Percentiles rank a stretch among this genome's conserved stretches.
phyloP scores from a whole-genome alignment of 306 rosid genomes.

The Vigna unguiculata region DNA sequence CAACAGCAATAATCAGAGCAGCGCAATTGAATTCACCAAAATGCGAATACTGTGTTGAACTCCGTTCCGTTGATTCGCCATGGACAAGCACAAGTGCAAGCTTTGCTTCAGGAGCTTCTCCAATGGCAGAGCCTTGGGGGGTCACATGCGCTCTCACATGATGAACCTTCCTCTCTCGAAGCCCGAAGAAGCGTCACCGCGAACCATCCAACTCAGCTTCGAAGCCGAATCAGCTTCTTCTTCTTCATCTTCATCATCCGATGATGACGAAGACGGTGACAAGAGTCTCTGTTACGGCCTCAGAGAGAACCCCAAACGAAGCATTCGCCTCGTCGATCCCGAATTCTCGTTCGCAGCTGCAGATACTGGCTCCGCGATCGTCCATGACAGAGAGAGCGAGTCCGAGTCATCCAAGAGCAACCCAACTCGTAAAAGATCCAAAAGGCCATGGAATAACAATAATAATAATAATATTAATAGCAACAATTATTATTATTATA shows the following conservation, averaged over 20 bases:
- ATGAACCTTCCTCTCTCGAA: conserved; percentile 65
- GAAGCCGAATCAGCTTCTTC: conserved; percentile 64
- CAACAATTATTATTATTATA: neutral
- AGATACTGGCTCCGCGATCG: conserved; percentile 67
- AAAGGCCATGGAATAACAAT: conserved; percentile 55
- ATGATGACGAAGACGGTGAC: conserved; percentile 49
- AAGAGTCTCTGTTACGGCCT: conserved; percentile 55
- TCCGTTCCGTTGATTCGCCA: neutral
- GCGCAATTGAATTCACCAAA: conserved; percentile 1
- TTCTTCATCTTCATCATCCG: conserved; percentile 46
- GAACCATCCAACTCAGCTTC: conserved; percentile 51
- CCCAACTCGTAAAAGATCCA: conserved; percentile 74
- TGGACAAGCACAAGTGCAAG: conserved; percentile 90
- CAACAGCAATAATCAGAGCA: neutral
- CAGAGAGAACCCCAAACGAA: conserved; percentile 82
- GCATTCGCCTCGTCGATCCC: conserved; percentile 74
- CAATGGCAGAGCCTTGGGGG: conserved; percentile 97
- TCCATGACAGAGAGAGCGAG: conserved; percentile 92
- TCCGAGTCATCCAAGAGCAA: conserved; percentile 80
- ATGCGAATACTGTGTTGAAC: conserved; percentile 39
- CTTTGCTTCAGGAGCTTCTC: conserved; percentile 77
- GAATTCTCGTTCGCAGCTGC: conserved; percentile 60
- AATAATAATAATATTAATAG: neutral
- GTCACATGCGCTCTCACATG: conserved; percentile 99
- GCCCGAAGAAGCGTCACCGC: conserved; percentile 36